phyloP scores from a whole-genome alignment of 2,329 filamentous ascomycete genomes.

The Fusarium vanettenii region DNA sequence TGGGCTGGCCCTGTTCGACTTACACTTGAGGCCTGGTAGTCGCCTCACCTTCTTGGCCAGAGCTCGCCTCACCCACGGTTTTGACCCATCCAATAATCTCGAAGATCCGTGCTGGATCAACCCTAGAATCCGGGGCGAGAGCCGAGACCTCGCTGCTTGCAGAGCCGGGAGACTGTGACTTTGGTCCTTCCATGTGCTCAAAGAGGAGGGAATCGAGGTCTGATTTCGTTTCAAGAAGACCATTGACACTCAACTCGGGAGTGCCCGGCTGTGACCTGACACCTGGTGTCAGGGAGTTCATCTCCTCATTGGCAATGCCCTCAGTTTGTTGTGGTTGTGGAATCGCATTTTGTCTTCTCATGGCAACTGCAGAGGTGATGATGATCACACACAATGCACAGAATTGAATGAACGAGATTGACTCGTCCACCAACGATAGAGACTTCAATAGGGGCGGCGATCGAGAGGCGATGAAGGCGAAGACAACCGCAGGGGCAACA shows the following conservation, averaged over 20 bases:
- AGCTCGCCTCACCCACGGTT: neutral
- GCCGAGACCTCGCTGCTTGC: conserved; percentile 17
- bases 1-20: neutral
- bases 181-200: conserved; percentile 24
- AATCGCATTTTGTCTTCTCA: neutral
- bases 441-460: neutral
- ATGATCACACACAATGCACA: conserved; percentile 16
- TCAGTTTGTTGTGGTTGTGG: neutral
- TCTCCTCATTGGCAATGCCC: conserved; percentile 12
- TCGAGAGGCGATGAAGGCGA: conserved; percentile 16
- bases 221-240: conserved; percentile 4
- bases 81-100: conserved; percentile 24
- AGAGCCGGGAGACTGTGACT: conserved; percentile 7
- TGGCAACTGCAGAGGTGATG: conserved; percentile 14
- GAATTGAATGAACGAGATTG: conserved; percentile 22
- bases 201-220: conserved; percentile 12
- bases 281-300: neutral
- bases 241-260: conserved; percentile 2
- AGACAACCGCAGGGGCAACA: conserved; percentile 12
- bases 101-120: conserved; percentile 6
- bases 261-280: neutral
- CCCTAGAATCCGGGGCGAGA: conserved; percentile 7
- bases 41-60: conserved; percentile 5
- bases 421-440: conserved; percentile 1
- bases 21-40: neutral